Base-by-base conservation (phyloP, 148 eudicot genomes). In the Cornus florida region DNA sequence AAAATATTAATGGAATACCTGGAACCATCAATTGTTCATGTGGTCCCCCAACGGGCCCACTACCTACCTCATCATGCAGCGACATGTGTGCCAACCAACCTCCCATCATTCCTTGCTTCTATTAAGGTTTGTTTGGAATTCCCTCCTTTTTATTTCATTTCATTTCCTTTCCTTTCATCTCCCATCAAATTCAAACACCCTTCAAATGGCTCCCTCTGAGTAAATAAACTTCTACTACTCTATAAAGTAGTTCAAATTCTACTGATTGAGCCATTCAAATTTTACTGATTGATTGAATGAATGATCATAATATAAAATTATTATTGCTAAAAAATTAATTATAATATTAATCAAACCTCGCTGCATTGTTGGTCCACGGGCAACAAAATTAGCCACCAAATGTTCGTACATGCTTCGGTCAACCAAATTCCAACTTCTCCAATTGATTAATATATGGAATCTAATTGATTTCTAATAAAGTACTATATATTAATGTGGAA, bases 401-500 rank as follows among this genome's bases (percentile, higher is more conserved):
- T 53, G 59, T 16, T 53, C 4, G 59, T 19, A 50, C 28, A 16
- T 5, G 24, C 19, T 24, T 13, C 3, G 6, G 33, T 38, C 48
- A 56, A 59, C 19, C n/a, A 56, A 20, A 56, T 73, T 9, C 65
- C 19, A 28, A 14, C 7, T 57, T 59, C 24, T 32, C 38, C 41
- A 68, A 35, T 62, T 35, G 12, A 60, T 59, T 74, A 43, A 4
- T 28, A 28, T 28, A 28, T 43, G 48, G 48, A 43, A 43, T 43
- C 48, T 6, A 43, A 43, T 43, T 43, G 9, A 9, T 43, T 43
- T 43, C 8, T 43, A 43, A 43, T 43, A 74, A 17, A 74, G 6
- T 62, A 35, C n/a, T n/a, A n/a, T n/a, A n/a, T n/a, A n/a, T n/a
- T 22, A 75, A 39, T 23, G 35, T 75, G 71, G 32, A 53, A n/a